A percentile compares a stretch with the other conserved stretches of the same genome.
Evolutionary conservation across 2,329 filamentous ascomycete genomes (phyloP).

Genomic region (Elsinoe necatrix): DNA sequence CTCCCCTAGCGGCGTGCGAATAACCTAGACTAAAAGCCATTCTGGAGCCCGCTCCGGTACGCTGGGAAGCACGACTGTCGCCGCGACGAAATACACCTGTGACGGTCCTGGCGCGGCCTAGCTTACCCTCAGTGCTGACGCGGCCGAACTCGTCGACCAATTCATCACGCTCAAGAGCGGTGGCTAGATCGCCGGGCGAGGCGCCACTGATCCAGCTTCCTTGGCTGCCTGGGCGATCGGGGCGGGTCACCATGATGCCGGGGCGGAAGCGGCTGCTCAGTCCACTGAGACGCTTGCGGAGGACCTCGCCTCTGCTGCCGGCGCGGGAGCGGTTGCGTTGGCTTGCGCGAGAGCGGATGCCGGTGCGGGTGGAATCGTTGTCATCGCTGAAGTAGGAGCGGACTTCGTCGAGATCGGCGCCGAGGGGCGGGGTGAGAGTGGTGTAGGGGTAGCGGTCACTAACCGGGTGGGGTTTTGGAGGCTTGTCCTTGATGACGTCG

Average conservation of each 20-base stretch:
- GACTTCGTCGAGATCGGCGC: conserved; percentile 34
- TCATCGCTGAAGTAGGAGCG: conserved; percentile 37
- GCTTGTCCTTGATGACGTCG: not conserved
- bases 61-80: not conserved
- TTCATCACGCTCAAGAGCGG: not conserved
- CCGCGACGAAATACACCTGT: not conserved
- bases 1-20: conserved; percentile 18
- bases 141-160: not conserved
- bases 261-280: conserved; percentile 18
- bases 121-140: not conserved
- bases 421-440: conserved; percentile 36
- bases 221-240: conserved; percentile 22
- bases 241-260: conserved; percentile 19
- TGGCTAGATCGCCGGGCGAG: not conserved
- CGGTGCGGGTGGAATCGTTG: conserved; percentile 19
- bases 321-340: conserved; percentile 22
- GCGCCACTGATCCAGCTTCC: conserved; percentile 14
- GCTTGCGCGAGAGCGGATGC: not conserved
- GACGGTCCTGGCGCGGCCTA: not conserved
- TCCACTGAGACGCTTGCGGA: conserved; percentile 22
- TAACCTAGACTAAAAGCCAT: conserved; percentile 1
- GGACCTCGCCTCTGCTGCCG: conserved; percentile 30
- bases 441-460: conserved; percentile 43
- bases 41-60: not conserved
- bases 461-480: conserved; percentile 4